Percentiles rank a stretch among this genome's conserved stretches.
phyloP scores from a whole-genome alignment of 768 basidiomycete genomes.

The Tulasnella sp. region DNA sequence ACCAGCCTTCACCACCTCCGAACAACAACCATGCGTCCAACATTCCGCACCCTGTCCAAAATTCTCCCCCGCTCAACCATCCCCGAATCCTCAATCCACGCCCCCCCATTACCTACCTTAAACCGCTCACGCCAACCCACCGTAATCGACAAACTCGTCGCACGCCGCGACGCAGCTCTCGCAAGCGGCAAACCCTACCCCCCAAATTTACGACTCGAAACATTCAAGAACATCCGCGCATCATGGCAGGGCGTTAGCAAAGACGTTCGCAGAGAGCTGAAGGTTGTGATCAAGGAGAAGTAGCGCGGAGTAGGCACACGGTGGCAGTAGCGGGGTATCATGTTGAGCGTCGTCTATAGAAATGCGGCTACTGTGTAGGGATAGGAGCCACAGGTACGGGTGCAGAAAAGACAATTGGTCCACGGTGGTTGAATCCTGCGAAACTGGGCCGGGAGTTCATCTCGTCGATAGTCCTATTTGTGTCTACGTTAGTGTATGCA shows the following conservation, averaged over 20 bases:
- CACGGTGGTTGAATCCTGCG: constrained; percentile 45
- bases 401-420: neutral
- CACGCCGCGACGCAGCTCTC: constrained; percentile 20
- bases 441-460: constrained; percentile 59
- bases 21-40: constrained; percentile 26
- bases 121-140: constrained; percentile 19
- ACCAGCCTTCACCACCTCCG: neutral
- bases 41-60: constrained; percentile 28
- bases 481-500: neutral
- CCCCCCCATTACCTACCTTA: constrained; percentile 10
- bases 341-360: too few species aligned
- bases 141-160: constrained; percentile 34
- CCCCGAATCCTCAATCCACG: constrained; percentile 16
- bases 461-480: constrained; percentile 52
- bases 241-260: constrained; percentile 32
- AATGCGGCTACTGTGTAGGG: too few species aligned
- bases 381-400: too few species aligned
- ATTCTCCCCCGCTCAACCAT: constrained; percentile 30
- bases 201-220: constrained; percentile 40
- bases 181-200: constrained; percentile 29
- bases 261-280: constrained; percentile 31
- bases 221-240: constrained; percentile 29
- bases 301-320: neutral
- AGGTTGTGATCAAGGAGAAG: constrained; percentile 24
- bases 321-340: neutral